A percentile compares a stretch with the other conserved stretches of the same genome.
Evolutionary conservation across 2,329 filamentous ascomycete species (phyloP).

Genomic region (Sporothrix euskadiensis): DNA sequence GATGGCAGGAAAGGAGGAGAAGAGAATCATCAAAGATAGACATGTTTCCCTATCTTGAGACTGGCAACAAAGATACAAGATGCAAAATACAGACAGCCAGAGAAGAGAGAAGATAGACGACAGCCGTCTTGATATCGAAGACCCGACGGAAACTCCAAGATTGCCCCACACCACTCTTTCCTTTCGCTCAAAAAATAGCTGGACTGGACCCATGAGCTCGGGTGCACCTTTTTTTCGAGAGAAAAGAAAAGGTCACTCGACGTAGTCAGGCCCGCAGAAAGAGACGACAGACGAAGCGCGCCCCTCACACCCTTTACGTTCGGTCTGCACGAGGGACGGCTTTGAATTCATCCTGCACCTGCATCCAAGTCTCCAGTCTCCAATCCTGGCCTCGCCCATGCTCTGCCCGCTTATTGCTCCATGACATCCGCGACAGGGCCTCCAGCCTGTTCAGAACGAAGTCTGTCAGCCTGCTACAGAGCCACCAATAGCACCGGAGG

Average conservation of each 20-base stretch:
- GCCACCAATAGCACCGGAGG: neutral
- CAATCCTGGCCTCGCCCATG: neutral
- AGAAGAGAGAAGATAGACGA: neutral
- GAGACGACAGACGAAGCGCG: neutral
- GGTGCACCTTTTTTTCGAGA: neutral
- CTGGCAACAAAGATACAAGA: neutral
- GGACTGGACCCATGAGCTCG: conserved; percentile 2
- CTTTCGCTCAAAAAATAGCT: neutral
- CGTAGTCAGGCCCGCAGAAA: neutral
- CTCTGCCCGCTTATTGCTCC: neutral
- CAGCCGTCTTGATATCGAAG: neutral
- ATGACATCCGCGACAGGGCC: neutral
- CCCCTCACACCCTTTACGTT: conserved; percentile 3
- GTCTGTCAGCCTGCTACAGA: neutral
- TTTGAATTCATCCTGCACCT: neutral
- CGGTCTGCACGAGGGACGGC: neutral
- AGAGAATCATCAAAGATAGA: neutral
- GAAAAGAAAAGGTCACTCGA: neutral
- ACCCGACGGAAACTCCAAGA: neutral
- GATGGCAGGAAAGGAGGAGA: neutral
- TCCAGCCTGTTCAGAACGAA: neutral
- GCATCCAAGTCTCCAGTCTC: neutral
- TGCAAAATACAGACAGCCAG: neutral
- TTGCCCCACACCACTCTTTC: neutral
- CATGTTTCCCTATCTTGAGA: neutral